Conservation (phyloP, 2,329 filamentous ascomycete genomes). For the Aspergillus pseudoglaucus region DNA sequence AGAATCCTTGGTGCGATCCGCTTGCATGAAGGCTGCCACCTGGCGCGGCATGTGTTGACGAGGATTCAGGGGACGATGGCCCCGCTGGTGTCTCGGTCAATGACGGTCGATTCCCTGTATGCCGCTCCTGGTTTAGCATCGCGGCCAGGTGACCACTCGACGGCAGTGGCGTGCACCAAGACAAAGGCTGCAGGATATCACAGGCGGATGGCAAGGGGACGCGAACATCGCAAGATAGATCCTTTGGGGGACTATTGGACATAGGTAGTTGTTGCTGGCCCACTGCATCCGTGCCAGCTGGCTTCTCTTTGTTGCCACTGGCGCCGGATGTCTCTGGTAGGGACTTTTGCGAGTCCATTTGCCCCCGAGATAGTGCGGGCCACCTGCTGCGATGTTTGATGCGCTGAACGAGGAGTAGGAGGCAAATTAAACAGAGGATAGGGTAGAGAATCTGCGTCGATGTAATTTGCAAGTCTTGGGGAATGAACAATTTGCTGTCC, state of each 20-base stretch:
- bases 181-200: slow-evolving; percentile 20
- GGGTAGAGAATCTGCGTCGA: slow-evolving; percentile 5
- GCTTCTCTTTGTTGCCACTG: slow-evolving; percentile 8
- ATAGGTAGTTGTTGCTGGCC: slow-evolving; percentile 4
- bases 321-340: slow-evolving; percentile 10
- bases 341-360: slow-evolving; percentile 13
- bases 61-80: not conserved
- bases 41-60: not conserved
- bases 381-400: slow-evolving; percentile 11
- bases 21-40: not conserved
- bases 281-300: slow-evolving; percentile 5
- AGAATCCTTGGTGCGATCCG: not conserved
- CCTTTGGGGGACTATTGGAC: not conserved
- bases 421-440: slow-evolving; percentile 11
- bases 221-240: not conserved
- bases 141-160: slow-evolving; percentile 19
- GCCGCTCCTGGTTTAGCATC: slow-evolving; percentile 10
- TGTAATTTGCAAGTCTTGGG: not conserved
- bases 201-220: slow-evolving; percentile 16
- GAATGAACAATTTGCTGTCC: not conserved
- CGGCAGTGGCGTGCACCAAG: slow-evolving; percentile 14
- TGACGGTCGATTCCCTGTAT: slow-evolving; percentile 1
- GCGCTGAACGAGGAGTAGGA: slow-evolving; percentile 11
- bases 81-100: not conserved
- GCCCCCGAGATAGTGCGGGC: slow-evolving; percentile 7